phyloP scores from a whole-genome alignment of 31 red algal genomes.

The Bonnemaisonia californica region DNA sequence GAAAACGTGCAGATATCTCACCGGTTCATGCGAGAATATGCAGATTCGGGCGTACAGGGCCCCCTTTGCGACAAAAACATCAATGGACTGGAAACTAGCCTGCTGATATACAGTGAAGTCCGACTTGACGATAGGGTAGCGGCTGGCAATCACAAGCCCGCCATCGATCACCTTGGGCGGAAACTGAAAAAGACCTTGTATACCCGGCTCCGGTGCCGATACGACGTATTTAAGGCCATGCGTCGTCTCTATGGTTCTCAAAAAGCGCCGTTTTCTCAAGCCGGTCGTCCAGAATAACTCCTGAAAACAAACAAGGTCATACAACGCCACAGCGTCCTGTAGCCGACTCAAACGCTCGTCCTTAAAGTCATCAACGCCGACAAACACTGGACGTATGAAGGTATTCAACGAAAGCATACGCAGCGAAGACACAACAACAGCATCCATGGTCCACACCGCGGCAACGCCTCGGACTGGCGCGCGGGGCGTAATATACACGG shows the following conservation, averaged over 20 bases:
- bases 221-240: conserved; percentile 47
- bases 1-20: conserved; percentile 55
- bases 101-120: conserved; percentile 46
- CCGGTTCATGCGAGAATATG: not conserved
- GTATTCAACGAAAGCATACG: conserved; percentile 72
- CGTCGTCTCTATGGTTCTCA: conserved; percentile 6
- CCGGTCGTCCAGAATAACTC: conserved; percentile 68
- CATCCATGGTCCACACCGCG: not conserved
- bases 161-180: conserved; percentile 83
- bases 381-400: conserved; percentile 64
- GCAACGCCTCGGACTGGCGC: not conserved
- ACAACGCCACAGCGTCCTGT: conserved; percentile 18
- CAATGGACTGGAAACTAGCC: conserved; percentile 54
- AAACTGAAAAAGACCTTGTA: conserved; percentile 37
- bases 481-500: no score
- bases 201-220: conserved; percentile 37
- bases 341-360: conserved; percentile 47
- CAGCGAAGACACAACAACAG: conserved; percentile 2
- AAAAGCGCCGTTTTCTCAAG: conserved; percentile 39
- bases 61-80: conserved; percentile 80
- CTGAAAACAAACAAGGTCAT: conserved; percentile 74
- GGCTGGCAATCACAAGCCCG: conserved; percentile 68
- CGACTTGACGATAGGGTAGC: conserved; percentile 54
- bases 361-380: conserved; percentile 64
- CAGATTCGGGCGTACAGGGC: conserved; percentile 74